A percentile compares a stretch with the other conserved stretches of the same genome.
Evolutionary conservation across 805 yeast genomes (phyloP).

Genomic region (Pichia pseudocactophila): DNA sequence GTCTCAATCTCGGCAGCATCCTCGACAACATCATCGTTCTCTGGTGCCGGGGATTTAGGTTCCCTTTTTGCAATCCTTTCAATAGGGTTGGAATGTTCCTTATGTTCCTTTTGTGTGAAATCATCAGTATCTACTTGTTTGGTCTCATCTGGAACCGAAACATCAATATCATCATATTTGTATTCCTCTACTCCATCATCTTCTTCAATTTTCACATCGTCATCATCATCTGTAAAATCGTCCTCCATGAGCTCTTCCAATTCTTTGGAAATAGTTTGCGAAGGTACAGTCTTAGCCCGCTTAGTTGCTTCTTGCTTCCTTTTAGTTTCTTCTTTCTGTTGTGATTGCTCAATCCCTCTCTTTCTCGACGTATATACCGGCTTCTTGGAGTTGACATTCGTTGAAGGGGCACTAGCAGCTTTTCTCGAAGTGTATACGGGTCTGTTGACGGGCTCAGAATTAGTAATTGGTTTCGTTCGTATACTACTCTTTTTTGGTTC

Average conservation of each 20-base stretch:
- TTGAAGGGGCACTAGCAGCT: conserved; percentile 9
- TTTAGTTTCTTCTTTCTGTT: conserved; percentile 11
- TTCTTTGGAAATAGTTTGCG: conserved; percentile 2
- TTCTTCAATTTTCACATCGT: neutral
- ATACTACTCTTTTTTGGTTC: neutral
- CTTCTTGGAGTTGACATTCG: conserved; percentile 17
- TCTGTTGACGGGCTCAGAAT: conserved; percentile 2
- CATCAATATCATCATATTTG: conserved; percentile 7
- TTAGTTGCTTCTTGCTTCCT: conserved; percentile 18
- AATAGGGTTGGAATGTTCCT: too few species aligned
- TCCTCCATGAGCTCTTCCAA: conserved; percentile 18
- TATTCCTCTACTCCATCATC: conserved; percentile 6
- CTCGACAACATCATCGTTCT: neutral
- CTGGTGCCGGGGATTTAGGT: neutral
- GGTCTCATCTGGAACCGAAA: conserved; percentile 8
- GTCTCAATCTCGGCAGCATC: conserved; percentile 16
- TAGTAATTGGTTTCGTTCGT: neutral
- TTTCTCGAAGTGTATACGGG: conserved; percentile 8
- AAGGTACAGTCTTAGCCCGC: conserved; percentile 17
- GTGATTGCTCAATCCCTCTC: neutral
- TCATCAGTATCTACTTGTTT: conserved; percentile 1
- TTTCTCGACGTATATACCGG: conserved; percentile 9
- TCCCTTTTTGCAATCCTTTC: neutral
- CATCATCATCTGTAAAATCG: conserved; percentile 9
- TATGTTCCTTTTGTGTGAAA: neutral